These are phyloP conservation scores for Helichrysum umbraculigerum DNA, from an alignment of 129 eudicot species.

Conservation along the genomic window DNA sequence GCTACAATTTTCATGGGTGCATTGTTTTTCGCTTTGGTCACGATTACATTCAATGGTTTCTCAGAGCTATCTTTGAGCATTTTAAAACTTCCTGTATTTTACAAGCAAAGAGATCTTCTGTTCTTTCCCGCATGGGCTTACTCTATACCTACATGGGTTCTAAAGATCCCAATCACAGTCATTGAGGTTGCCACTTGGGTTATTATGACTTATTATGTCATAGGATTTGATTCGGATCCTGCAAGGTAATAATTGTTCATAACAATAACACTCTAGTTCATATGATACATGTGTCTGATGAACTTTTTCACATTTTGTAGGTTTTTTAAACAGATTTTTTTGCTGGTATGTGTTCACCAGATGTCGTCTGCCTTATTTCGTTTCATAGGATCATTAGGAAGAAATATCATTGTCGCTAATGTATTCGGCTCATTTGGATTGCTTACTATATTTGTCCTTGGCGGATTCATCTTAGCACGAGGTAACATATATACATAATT, in stretches of 20 bases:
- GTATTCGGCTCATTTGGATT: slow-evolving; percentile 81
- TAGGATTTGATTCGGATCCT: slow-evolving; percentile 75
- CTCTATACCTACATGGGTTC: slow-evolving; percentile 75
- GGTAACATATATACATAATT: slow-evolving; percentile 39
- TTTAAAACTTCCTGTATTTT: slow-evolving; percentile 85
- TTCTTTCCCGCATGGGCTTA: slow-evolving; percentile 97
- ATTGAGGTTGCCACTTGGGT: slow-evolving; percentile 71
- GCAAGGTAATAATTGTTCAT: slow-evolving; percentile 51
- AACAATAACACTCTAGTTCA: slow-evolving; percentile 10
- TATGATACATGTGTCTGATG: slow-evolving; percentile 3
- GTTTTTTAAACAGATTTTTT: slow-evolving; percentile 63
- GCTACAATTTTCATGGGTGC: slow-evolving; percentile 85
- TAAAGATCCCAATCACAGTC: slow-evolving; percentile 74
- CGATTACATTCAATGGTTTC: slow-evolving; percentile 80
- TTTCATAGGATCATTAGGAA: slow-evolving; percentile 76
- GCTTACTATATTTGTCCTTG: slow-evolving; percentile 70
- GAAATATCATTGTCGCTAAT: slow-evolving; percentile 77
- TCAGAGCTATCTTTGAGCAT: slow-evolving; percentile 83
- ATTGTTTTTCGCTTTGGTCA: slow-evolving; percentile 56
- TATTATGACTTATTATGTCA: slow-evolving; percentile 69
- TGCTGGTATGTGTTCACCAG: slow-evolving; percentile 69
- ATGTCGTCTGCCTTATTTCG: slow-evolving; percentile 88
- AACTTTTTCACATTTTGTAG: slow-evolving; percentile 30
- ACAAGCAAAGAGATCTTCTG: slow-evolving; percentile 87
- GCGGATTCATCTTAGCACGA: slow-evolving; percentile 88